Percentiles rank a stretch among this genome's conserved stretches.
Conservation (phyloP, 257 asterid genomes). For the Leonotis leonurus region DNA sequence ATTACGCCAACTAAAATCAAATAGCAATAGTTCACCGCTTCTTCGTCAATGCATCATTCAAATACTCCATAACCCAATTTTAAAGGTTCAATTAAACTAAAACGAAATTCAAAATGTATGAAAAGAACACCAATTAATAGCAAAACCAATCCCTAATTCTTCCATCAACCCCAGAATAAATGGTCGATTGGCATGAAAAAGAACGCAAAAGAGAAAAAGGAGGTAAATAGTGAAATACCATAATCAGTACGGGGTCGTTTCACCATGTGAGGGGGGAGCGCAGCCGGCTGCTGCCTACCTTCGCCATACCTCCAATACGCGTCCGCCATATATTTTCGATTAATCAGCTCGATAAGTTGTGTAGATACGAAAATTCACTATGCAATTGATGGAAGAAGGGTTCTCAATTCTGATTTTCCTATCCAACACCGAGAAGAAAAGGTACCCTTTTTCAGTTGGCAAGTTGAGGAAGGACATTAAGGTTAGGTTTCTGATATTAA, state of each 20-base stretch:
- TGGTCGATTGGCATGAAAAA: background rate
- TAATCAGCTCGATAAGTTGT: no score
- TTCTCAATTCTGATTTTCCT: no score
- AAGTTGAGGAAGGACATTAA: no score
- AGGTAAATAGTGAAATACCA: constrained; percentile 27
- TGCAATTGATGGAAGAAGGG: constrained; percentile 17
- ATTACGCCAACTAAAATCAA: background rate
- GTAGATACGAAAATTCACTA: background rate
- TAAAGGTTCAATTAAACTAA: background rate
- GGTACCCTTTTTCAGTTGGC: no score
- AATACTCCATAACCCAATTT: constrained; percentile 16
- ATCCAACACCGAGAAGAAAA: no score
- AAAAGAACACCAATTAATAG: background rate
- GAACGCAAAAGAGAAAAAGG: background rate
- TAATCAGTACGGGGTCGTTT: constrained; percentile 75
- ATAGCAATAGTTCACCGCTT: background rate
- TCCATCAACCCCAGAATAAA: background rate
- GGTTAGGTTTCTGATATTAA: no score
- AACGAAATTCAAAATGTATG: background rate
- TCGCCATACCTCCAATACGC: constrained; percentile 70
- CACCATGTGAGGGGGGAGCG: constrained; percentile 35
- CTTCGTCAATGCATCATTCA: background rate
- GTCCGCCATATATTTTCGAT: constrained; percentile 44
- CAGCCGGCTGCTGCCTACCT: constrained; percentile 41
- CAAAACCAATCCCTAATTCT: constrained; percentile 18